Evolutionary conservation across 23 red algal species (phyloP).

Genomic region (Cyanidiococcus yangmingshanensis): DNA sequence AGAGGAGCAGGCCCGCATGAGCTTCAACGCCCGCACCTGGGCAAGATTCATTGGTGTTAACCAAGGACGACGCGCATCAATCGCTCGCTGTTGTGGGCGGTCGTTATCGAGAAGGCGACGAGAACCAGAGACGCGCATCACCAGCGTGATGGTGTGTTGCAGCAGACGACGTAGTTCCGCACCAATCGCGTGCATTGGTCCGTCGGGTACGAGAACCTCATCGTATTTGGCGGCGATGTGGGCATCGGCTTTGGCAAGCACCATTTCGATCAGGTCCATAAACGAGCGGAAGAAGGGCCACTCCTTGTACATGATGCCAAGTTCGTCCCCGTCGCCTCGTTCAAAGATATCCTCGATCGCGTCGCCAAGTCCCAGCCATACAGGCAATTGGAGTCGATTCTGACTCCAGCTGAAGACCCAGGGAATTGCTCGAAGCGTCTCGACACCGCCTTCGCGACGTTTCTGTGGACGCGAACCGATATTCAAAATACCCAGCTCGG

Average conservation of each 20-base stretch:
- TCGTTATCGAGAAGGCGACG: slow-evolving; percentile 89
- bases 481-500: slow-evolving; percentile 86
- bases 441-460: slow-evolving; percentile 90
- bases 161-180: slow-evolving; percentile 53
- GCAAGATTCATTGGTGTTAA: slow-evolving; percentile 90
- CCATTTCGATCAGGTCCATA: slow-evolving; percentile 97
- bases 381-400: slow-evolving; percentile 84
- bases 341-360: slow-evolving; percentile 51
- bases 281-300: slow-evolving; percentile 98
- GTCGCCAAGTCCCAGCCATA: slow-evolving; percentile 84
- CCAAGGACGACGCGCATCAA: slow-evolving; percentile 72
- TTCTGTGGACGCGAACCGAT: slow-evolving; percentile 98
- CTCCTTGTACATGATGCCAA: slow-evolving; percentile 62
- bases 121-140: slow-evolving; percentile 67
- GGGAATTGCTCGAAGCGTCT: slow-evolving; percentile 97
- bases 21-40: slow-evolving; percentile 66
- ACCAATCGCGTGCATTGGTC: slow-evolving; percentile 62
- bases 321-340: slow-evolving; percentile 15
- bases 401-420: slow-evolving; percentile 99
- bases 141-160: slow-evolving; percentile 53
- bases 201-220: slow-evolving; percentile 49
- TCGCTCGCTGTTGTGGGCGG: slow-evolving; percentile 67
- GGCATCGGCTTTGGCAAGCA: slow-evolving; percentile 83
- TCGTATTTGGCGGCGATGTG: slow-evolving; percentile 91
- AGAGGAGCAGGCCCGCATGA: slow-evolving; percentile 41